A percentile compares a stretch with the other conserved stretches of the same genome.
Evolutionary conservation across 2,329 filamentous ascomycete species (phyloP).

Genomic region (Aureobasidium sp.): DNA sequence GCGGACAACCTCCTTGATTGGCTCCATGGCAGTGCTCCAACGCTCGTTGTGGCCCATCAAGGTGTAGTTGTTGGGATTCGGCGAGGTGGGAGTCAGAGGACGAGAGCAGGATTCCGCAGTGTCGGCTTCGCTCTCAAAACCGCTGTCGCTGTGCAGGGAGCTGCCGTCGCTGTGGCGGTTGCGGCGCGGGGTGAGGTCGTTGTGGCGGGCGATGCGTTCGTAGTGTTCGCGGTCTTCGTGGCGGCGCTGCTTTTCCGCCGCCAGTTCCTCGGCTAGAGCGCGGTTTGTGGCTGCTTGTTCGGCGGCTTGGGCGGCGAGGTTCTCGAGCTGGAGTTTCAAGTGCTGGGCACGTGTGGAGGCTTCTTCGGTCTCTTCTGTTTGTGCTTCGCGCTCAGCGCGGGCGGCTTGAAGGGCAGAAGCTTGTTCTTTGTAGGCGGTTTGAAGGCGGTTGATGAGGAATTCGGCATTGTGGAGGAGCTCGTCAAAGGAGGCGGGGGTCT

Average conservation of each 20-base stretch:
- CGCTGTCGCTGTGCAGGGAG: constrained; percentile 46
- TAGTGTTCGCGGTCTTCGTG: constrained; percentile 32
- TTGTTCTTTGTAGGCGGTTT: constrained; percentile 50
- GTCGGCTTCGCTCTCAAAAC: constrained; percentile 50
- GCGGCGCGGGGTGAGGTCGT: constrained; percentile 21
- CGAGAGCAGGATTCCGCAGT: constrained; percentile 43
- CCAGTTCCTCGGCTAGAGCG: constrained; percentile 43
- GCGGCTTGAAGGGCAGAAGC: constrained; percentile 44
- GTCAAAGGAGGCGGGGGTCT: constrained; percentile 49
- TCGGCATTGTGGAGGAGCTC: constrained; percentile 52
- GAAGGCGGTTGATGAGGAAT: constrained; percentile 47
- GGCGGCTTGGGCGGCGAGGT: constrained; percentile 48
- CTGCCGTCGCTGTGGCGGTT: constrained; percentile 24
- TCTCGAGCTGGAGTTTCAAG: constrained; percentile 55
- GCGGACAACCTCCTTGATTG: constrained; percentile 22
- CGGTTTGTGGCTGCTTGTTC: constrained; percentile 53
- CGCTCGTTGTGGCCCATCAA: constrained; percentile 20
- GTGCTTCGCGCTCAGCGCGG: constrained; percentile 49
- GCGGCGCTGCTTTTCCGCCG: constrained; percentile 36
- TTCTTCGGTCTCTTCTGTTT: constrained; percentile 56
- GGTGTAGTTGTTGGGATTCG: constrained; percentile 32
- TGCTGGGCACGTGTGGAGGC: constrained; percentile 50
- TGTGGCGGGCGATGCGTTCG: constrained; percentile 20
- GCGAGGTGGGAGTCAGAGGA: constrained; percentile 27
- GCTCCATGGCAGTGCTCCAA: constrained; percentile 7